A percentile compares a stretch with the other conserved stretches of the same genome.
phyloP scores from a whole-genome alignment of 140 eudicot species.

The Flaveria floridana region DNA sequence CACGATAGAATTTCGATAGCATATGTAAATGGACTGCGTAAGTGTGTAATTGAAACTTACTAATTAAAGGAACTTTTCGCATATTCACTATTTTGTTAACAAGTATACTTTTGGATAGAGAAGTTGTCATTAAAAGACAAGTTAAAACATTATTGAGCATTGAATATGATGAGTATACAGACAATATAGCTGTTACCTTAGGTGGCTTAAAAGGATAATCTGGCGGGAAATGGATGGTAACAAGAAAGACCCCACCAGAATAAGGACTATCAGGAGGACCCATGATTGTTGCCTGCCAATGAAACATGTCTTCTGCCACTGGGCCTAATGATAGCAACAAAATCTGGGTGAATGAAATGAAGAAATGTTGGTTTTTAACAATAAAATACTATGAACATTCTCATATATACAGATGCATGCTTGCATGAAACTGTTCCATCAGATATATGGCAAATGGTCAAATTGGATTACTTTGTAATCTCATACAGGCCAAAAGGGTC shows the following conservation, averaged over 20 bases:
- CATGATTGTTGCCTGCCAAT: slow-evolving; percentile 62
- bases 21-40: background rate
- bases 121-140: background rate
- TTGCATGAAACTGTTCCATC: background rate
- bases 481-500: background rate
- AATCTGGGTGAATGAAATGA: slow-evolving; percentile 10
- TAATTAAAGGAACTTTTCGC: background rate
- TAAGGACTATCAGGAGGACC: slow-evolving; percentile 64
- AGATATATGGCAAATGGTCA: slow-evolving; percentile 9
- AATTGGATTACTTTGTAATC: background rate
- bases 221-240: slow-evolving; percentile 55
- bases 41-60: background rate
- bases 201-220: slow-evolving; percentile 71
- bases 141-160: background rate
- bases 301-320: slow-evolving; percentile 60
- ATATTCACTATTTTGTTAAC: background rate
- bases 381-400: background rate
- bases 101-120: background rate
- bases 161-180: background rate
- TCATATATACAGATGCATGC: slow-evolving; percentile 1
- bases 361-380: background rate
- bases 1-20: background rate
- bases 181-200: slow-evolving; percentile 26
- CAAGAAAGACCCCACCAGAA: slow-evolving; percentile 57
- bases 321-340: slow-evolving; percentile 41